These are phyloP conservation scores for Coemansia sp. DNA, from an alignment of 192 early-diverging fungal genomes.

Conservation along the genomic window DNA sequence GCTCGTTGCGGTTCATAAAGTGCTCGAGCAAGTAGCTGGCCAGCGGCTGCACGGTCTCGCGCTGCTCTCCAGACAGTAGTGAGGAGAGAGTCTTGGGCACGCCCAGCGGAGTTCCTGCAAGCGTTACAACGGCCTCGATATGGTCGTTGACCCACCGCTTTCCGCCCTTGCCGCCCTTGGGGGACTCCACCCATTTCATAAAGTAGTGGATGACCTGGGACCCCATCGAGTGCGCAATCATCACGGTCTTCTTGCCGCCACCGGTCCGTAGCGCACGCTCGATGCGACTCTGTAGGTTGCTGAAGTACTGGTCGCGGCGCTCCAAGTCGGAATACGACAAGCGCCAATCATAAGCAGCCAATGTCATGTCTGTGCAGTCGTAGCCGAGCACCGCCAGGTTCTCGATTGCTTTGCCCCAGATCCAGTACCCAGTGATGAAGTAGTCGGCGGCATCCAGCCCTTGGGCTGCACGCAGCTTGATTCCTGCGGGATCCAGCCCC, in stretches of 20 bases:
- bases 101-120: constrained; percentile 84
- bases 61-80: constrained; percentile 75
- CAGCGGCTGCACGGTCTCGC: constrained; percentile 79
- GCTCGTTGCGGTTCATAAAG: constrained; percentile 77
- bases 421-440: constrained; percentile 88
- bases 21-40: constrained; percentile 79
- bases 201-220: constrained; percentile 76
- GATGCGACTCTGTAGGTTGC: constrained; percentile 69
- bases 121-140: constrained; percentile 77
- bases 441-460: constrained; percentile 90
- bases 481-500: constrained; percentile 80
- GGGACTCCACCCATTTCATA: constrained; percentile 80
- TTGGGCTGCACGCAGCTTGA: constrained; percentile 82
- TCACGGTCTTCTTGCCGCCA: constrained; percentile 58
- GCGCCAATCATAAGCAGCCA: constrained; percentile 91
- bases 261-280: constrained; percentile 57
- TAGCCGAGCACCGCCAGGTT: constrained; percentile 84
- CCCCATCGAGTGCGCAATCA: constrained; percentile 60
- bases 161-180: constrained; percentile 68
- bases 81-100: constrained; percentile 80
- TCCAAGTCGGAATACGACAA: constrained; percentile 77
- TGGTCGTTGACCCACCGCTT: constrained; percentile 74
- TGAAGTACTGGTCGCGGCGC: constrained; percentile 78
- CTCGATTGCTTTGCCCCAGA: constrained; percentile 80
- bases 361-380: constrained; percentile 83